phyloP scores from a whole-genome alignment of 2,329 filamentous ascomycete genomes.

The Cylindrodendrum hubeiense region DNA sequence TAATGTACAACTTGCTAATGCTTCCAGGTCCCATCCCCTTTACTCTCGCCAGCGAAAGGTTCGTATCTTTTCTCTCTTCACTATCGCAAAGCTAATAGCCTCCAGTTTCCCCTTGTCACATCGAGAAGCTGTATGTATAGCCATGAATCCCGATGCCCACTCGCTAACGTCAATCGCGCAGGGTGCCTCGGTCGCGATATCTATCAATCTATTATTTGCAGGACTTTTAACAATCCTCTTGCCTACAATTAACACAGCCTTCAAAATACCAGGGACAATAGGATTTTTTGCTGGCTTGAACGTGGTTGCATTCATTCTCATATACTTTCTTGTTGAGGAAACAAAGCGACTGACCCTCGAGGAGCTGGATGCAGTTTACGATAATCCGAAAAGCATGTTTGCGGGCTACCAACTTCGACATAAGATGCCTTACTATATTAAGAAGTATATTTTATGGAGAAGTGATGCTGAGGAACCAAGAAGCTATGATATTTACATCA shows the following conservation, averaged over 20 bases:
- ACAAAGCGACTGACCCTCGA: constrained; percentile 62
- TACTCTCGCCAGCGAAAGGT: constrained; percentile 59
- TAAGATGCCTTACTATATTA: no score
- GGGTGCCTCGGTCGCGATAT: constrained; percentile 62
- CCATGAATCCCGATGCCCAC: neutral
- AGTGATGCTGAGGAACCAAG: no score
- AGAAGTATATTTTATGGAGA: no score
- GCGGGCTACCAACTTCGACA: no score
- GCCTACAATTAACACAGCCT: constrained; percentile 44
- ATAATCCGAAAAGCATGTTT: constrained; percentile 42
- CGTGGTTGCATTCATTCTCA: constrained; percentile 56
- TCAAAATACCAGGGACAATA: constrained; percentile 49
- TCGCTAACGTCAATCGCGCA: constrained; percentile 1
- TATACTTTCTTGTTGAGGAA: constrained; percentile 61
- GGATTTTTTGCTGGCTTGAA: constrained; percentile 61
- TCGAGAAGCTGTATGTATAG: constrained; percentile 51
- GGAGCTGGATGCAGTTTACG: constrained; percentile 48
- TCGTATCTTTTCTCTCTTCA: no score
- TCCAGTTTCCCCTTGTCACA: constrained; percentile 60
- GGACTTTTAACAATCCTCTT: no score
- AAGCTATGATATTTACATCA: no score
- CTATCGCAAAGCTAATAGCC: no score
- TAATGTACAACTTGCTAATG: no score
- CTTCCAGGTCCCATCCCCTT: constrained; percentile 55
- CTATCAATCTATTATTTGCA: constrained; percentile 61